phyloP scores from a whole-genome alignment of 371 early-diverging fungal genomes.

The Actinomortierella ambigua region DNA sequence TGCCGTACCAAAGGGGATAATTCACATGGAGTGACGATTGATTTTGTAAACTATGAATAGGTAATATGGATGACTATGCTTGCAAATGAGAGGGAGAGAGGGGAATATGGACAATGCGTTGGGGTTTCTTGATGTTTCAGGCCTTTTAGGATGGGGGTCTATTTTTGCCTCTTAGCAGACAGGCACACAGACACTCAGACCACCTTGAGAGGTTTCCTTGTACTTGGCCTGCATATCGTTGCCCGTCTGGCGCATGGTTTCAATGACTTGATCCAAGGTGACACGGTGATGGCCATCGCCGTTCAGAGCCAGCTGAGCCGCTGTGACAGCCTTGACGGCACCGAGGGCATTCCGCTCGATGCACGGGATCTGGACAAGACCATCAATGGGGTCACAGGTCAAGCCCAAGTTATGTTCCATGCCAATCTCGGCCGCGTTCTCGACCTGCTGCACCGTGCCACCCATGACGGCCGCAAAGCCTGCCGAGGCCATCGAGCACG shows the following conservation, averaged over 20 bases:
- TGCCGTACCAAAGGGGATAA: too few species aligned
- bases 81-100: too few species aligned
- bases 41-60: too few species aligned
- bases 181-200: slow-evolving; percentile 90
- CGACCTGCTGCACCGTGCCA: slow-evolving; percentile 87
- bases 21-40: too few species aligned
- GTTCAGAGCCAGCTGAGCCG: slow-evolving; percentile 92
- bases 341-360: slow-evolving; percentile 95
- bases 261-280: slow-evolving; percentile 93
- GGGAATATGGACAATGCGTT: too few species aligned
- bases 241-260: slow-evolving; percentile 96
- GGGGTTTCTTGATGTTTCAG: too few species aligned
- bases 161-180: slow-evolving; percentile 63
- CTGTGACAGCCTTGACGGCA: slow-evolving; percentile 94
- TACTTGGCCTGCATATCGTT: slow-evolving; percentile 94
- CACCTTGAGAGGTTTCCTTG: slow-evolving; percentile 95
- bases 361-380: slow-evolving; percentile 96
- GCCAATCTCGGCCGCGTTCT: slow-evolving; percentile 96
- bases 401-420: slow-evolving; percentile 96
- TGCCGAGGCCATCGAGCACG: slow-evolving; percentile 96
- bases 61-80: too few species aligned
- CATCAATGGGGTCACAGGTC: slow-evolving; percentile 94
- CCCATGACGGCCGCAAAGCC: slow-evolving; percentile 97
- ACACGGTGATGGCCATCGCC: slow-evolving; percentile 91
- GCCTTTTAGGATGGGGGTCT: background rate